These are phyloP conservation scores for Sisymbrium irio DNA, from an alignment of 345 rosid species.

Conservation along the genomic window DNA sequence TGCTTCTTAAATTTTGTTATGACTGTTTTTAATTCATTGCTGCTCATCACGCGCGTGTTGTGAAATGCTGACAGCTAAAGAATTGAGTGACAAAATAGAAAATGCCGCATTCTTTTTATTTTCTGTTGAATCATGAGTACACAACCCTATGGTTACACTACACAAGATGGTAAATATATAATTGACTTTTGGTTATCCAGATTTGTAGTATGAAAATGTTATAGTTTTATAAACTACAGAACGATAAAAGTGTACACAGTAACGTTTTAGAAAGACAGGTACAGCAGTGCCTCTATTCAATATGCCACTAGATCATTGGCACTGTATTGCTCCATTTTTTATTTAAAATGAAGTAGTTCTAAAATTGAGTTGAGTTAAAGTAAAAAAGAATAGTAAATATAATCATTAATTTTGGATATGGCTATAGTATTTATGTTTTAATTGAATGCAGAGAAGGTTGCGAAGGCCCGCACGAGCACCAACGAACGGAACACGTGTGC, in stretches of 20 bases:
- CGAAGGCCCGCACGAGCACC: constrained; percentile 38
- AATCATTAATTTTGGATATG: not conserved
- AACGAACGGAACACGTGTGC: constrained; percentile 61
- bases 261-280: not conserved
- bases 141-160: not conserved
- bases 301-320: not conserved
- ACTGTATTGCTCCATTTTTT: too few relatives aligned
- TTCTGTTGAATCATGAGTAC: not conserved
- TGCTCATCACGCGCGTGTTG: not conserved
- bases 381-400: too few relatives aligned
- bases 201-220: not conserved
- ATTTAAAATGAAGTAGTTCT: too few relatives aligned
- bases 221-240: not conserved
- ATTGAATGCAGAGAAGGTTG: constrained; percentile 39
- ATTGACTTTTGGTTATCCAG: not conserved
- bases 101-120: not conserved
- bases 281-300: not conserved
- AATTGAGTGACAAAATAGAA: not conserved
- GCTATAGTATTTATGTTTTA: not conserved
- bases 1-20: not conserved
- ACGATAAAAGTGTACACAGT: not conserved
- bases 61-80: constrained; percentile 10
- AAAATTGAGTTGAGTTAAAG: too few relatives aligned
- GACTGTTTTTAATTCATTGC: too few relatives aligned
- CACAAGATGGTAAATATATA: not conserved